These are phyloP conservation scores for Mycena rosella DNA, from an alignment of 768 basidiomycete genomes.

Conservation along the genomic window DNA sequence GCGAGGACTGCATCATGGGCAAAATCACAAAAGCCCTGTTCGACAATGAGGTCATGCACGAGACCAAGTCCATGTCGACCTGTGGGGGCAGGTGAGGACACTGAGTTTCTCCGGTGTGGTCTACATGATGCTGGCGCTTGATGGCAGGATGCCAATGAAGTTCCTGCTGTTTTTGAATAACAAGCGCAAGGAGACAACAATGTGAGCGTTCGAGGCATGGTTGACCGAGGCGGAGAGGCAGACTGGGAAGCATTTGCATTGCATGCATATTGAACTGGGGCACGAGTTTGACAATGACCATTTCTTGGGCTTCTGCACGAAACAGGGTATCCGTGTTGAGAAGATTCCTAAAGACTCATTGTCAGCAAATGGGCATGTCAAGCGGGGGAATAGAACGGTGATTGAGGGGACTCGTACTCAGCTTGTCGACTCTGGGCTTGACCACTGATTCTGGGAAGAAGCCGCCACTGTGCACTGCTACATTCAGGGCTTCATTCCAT, in stretches of 20 bases:
- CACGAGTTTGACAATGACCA: constrained; percentile 41
- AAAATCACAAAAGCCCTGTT: constrained; percentile 41
- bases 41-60: constrained; percentile 29
- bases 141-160: constrained; percentile 30
- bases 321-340: constrained; percentile 38
- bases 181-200: constrained; percentile 36
- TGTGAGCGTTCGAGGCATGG: constrained; percentile 34
- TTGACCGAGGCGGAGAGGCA: constrained; percentile 33
- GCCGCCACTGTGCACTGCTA: no score
- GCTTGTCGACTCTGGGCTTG: no score
- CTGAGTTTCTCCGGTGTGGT: constrained; percentile 25
- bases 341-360: constrained; percentile 34
- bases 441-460: no score
- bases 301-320: constrained; percentile 32
- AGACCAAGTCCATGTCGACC: constrained; percentile 39
- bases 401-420: constrained; percentile 32
- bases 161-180: constrained; percentile 35
- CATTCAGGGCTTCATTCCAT: background rate
- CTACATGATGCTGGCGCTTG: constrained; percentile 42
- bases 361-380: constrained; percentile 42
- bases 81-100: constrained; percentile 40
- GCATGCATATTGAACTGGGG: constrained; percentile 40
- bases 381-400: constrained; percentile 38
- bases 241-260: constrained; percentile 24
- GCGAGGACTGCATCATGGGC: constrained; percentile 44